These are phyloP conservation scores for Nigrograna mackinnonii DNA, from an alignment of 2,329 filamentous ascomycete species.

Conservation along the genomic window DNA sequence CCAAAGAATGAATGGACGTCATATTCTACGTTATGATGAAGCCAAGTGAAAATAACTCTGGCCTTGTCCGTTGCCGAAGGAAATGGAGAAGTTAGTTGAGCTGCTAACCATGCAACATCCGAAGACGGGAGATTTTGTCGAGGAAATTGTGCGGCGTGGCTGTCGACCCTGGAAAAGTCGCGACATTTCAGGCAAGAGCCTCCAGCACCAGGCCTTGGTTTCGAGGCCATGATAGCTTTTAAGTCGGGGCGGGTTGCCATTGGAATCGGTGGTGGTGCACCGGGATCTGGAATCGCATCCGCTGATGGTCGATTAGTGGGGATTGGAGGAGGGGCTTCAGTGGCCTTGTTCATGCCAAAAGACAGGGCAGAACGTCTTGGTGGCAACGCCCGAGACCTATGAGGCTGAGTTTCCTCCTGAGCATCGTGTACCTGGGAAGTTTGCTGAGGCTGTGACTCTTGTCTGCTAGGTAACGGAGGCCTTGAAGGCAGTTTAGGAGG, in stretches of 20 bases:
- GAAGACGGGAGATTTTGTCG: conserved; percentile 70
- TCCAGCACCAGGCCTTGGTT: conserved; percentile 32
- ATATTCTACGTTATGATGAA: conserved; percentile 90
- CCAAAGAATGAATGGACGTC: conserved; percentile 80
- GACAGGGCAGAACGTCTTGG: conserved; percentile 51
- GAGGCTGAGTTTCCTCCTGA: conserved; percentile 17
- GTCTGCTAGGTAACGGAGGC: conserved; percentile 27
- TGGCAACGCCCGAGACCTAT: conserved; percentile 37
- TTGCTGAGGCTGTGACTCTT: conserved; percentile 4
- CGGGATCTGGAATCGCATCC: conserved; percentile 10
- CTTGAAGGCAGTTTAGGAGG: conserved; percentile 27
- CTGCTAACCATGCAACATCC: conserved; percentile 73
- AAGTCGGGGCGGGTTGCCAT: conserved; percentile 61
- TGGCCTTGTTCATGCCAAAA: conserved; percentile 47
- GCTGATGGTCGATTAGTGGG: conserved; percentile 25
- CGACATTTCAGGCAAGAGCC: conserved; percentile 74
- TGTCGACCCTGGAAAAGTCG: conserved; percentile 83
- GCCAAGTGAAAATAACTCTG: conserved; percentile 90
- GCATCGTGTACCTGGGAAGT: conserved; percentile 5
- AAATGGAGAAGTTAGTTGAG: conserved; percentile 78
- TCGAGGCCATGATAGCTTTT: conserved; percentile 55
- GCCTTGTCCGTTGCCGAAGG: conserved; percentile 87
- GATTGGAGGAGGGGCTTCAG: conserved; percentile 32
- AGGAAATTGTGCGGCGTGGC: conserved; percentile 77
- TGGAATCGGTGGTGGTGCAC: conserved; percentile 56